phyloP scores from a whole-genome alignment of 495 filamentous ascomycete species.

The Rhypophila decipiens region DNA sequence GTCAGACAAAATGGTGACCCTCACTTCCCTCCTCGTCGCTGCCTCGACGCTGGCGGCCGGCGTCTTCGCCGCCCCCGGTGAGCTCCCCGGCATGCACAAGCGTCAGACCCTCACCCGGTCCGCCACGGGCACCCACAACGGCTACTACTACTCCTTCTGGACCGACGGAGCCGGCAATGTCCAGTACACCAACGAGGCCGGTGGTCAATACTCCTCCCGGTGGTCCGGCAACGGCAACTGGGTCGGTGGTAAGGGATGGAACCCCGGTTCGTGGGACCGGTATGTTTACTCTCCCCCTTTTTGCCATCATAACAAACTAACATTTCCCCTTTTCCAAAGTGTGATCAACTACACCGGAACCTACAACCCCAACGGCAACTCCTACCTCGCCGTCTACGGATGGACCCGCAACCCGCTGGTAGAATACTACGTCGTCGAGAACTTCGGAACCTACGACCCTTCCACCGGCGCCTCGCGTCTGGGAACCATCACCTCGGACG shows the following conservation, averaged over 20 bases:
- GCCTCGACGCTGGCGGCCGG: constrained; percentile 21
- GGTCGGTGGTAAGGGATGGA: constrained; percentile 60
- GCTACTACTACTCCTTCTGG: constrained; percentile 58
- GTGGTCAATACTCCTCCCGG: constrained; percentile 45
- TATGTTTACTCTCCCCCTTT: neutral
- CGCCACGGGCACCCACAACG: constrained; percentile 44
- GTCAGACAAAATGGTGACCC: constrained; percentile 31
- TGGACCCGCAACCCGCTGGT: constrained; percentile 51
- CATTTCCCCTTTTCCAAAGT: constrained; percentile 44
- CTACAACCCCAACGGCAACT: constrained; percentile 45
- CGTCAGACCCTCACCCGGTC: constrained; percentile 15
- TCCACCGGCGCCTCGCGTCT: constrained; percentile 38
- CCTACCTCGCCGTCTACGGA: constrained; percentile 54
- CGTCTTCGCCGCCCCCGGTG: constrained; percentile 29
- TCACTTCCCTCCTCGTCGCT: constrained; percentile 29
- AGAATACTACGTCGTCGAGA: constrained; percentile 58
- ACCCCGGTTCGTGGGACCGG: constrained; percentile 32
- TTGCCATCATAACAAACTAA: no score
- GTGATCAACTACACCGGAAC: constrained; percentile 48
- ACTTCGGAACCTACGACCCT: constrained; percentile 52
- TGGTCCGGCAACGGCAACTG: constrained; percentile 53
- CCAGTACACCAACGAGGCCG: constrained; percentile 49
- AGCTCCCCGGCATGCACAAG: constrained; percentile 19
- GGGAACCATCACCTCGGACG: constrained; percentile 54
- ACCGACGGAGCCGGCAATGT: constrained; percentile 50